Conservation (phyloP, 2,329 filamentous ascomycete genomes). For the Verticillium tricorpus region DNA sequence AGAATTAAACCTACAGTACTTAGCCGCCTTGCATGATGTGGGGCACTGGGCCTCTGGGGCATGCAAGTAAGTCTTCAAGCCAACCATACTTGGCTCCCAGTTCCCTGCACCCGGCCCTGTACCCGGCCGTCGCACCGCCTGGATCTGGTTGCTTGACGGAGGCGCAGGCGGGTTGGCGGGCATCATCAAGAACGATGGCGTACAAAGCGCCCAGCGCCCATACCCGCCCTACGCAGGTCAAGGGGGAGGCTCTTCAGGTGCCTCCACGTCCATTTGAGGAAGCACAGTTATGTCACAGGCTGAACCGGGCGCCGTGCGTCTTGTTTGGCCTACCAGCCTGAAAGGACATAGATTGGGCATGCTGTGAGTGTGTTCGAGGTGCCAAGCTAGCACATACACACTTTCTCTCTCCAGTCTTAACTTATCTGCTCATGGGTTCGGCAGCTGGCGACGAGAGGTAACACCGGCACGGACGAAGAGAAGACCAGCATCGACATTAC, state of each 20-base stretch:
- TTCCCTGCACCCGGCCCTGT: neutral
- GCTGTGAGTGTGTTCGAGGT: too few relatives aligned
- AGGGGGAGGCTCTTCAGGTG: neutral
- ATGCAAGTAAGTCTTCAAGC: conserved; percentile 16
- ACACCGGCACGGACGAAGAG: too few relatives aligned
- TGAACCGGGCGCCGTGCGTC: neutral
- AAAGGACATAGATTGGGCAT: too few relatives aligned
- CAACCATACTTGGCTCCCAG: conserved; percentile 2
- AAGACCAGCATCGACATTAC: neutral
- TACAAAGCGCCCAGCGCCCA: neutral
- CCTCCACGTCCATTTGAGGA: neutral
- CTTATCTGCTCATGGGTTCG: too few relatives aligned
- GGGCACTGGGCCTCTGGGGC: neutral
- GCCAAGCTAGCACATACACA: too few relatives aligned
- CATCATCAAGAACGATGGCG: neutral
- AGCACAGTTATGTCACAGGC: neutral
- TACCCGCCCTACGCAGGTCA: neutral
- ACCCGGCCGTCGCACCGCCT: neutral
- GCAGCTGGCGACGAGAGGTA: too few relatives aligned
- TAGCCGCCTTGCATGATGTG: conserved; percentile 15
- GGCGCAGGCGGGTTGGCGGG: too few relatives aligned
- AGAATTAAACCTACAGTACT: conserved; percentile 7
- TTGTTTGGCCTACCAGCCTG: too few relatives aligned
- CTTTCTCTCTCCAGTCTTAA: too few relatives aligned
- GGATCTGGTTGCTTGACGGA: neutral